Evolutionary conservation across 129 eudicot genomes (phyloP), one percentile per base, ranked within the genome.

Genomic region (Ambrosia artemisiifolia): DNA sequence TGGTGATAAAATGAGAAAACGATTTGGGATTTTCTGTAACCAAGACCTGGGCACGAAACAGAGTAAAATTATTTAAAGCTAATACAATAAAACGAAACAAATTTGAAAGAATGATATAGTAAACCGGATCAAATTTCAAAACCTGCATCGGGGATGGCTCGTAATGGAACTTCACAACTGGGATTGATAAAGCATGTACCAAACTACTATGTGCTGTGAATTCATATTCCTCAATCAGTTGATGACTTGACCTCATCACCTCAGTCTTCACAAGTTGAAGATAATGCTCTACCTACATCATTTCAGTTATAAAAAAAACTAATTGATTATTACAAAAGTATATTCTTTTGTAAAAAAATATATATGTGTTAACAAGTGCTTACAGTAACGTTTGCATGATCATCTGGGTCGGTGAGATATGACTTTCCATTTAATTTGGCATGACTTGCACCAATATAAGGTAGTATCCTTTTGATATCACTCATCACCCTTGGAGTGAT

Each of bases 91-190:
- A 24, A 35, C 42, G 19, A 9, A 76, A 33, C 56, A 14, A 62
- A 46, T 12, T 28, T 35, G 63, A 43, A 72, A 34, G 6, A 14
- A 12, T 18, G 10, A 30, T 10, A 18, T 35, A 44, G 24, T 50
- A 17, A 59, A 40, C 11, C 9, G 16, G 55, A 51, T 30, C 53
- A 11, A 62, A 32, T 64, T 59, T 28, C 6, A 7, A 49, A 70
- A 94, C 98, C 98, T 94, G 98, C 98, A 94, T 90, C 2, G 98
- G 96, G 7, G 98, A 94, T 32, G 67, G 83, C 83, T 90, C 93
- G 40, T 75, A 84, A 80, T 94, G 98, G 71, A 94, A 94, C 83
- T 90, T 94, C 2, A 93, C 93, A 67, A 70, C 96, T 66, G 98
- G 98, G 76, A 90, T 53, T 0, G 83, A 60, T 66, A 74, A 75